Conservation (phyloP, 345 rosid species). For the Sisymbrium irio region DNA sequence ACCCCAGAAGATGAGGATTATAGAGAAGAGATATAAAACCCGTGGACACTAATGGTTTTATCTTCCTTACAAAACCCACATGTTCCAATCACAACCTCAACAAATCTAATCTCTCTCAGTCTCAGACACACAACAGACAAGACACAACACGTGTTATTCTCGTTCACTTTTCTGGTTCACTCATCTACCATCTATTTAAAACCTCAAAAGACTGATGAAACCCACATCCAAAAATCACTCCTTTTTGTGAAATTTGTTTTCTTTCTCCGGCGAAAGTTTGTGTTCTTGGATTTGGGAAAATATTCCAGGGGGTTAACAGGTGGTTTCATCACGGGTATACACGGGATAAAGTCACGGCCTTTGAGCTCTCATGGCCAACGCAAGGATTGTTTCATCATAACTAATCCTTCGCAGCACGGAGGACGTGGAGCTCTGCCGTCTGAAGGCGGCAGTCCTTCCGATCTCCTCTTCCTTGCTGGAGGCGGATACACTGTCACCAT, state of each 20-base stretch:
- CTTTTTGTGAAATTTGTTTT: not conserved
- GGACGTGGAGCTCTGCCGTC: constrained; percentile 99
- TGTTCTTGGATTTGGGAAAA: not conserved
- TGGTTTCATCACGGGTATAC: constrained; percentile 22
- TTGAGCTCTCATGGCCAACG: constrained; percentile 10
- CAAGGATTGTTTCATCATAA: constrained; percentile 31
- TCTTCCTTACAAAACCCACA: not conserved
- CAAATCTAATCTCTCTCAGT: not conserved
- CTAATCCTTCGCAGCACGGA: constrained; percentile 98
- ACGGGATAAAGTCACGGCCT: constrained; percentile 8
- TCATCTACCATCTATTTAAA: not conserved
- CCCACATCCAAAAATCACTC: not conserved
- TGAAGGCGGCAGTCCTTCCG: constrained; percentile 99
- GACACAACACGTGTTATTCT: not conserved
- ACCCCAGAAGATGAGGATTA: not conserved
- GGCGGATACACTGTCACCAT: constrained; percentile 51
- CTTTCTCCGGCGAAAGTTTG: not conserved
- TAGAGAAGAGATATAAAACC: not conserved
- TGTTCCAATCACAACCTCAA: constrained; percentile 1
- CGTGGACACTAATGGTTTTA: not conserved
- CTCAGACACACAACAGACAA: not conserved
- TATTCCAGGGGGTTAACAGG: not conserved
- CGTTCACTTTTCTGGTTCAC: not conserved
- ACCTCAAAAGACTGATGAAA: not conserved
- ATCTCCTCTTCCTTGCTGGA: constrained; percentile 98